phyloP scores from a whole-genome alignment of 495 filamentous ascomycete genomes.

The Xylaria bambusicola region DNA sequence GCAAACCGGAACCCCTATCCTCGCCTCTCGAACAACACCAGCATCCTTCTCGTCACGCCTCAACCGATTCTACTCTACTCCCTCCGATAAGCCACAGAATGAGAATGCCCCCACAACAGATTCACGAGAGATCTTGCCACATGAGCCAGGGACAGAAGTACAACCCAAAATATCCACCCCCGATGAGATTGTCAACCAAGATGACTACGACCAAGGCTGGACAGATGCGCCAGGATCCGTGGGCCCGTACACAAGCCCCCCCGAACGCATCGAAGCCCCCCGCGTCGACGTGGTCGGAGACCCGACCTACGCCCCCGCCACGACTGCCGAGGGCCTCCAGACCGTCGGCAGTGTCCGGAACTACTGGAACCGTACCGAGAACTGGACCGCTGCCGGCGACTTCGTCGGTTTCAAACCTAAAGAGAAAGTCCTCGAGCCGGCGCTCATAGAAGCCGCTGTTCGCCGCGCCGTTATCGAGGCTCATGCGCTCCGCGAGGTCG shows the following conservation, averaged over 20 bases:
- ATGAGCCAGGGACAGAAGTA: neutral
- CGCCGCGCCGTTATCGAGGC: slow-evolving; percentile 65
- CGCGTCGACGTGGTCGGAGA: slow-evolving; percentile 34
- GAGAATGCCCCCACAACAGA: neutral
- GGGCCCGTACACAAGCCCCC: slow-evolving; percentile 19
- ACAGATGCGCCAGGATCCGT: neutral
- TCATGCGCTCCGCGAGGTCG: slow-evolving; percentile 49
- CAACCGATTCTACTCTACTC: slow-evolving; percentile 20
- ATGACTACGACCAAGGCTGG: neutral
- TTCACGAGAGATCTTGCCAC: neutral
- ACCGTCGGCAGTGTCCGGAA: slow-evolving; percentile 54
- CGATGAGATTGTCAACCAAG: slow-evolving; percentile 6
- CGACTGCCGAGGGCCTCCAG: slow-evolving; percentile 58
- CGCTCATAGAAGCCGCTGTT: slow-evolving; percentile 47
- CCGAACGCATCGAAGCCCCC: slow-evolving; percentile 24
- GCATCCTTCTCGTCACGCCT: neutral
- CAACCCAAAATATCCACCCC: neutral
- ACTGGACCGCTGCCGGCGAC: slow-evolving; percentile 40
- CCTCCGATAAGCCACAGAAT: slow-evolving; percentile 13
- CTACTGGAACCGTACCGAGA: slow-evolving; percentile 50
- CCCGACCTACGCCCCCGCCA: slow-evolving; percentile 58
- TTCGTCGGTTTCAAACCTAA: slow-evolving; percentile 44
- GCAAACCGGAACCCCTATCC: neutral
- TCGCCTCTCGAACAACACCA: slow-evolving; percentile 3
- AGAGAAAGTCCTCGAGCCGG: slow-evolving; percentile 40